These are phyloP conservation scores for Trypethelium eluteriae DNA, from an alignment of 495 filamentous ascomycete genomes.

Conservation along the genomic window DNA sequence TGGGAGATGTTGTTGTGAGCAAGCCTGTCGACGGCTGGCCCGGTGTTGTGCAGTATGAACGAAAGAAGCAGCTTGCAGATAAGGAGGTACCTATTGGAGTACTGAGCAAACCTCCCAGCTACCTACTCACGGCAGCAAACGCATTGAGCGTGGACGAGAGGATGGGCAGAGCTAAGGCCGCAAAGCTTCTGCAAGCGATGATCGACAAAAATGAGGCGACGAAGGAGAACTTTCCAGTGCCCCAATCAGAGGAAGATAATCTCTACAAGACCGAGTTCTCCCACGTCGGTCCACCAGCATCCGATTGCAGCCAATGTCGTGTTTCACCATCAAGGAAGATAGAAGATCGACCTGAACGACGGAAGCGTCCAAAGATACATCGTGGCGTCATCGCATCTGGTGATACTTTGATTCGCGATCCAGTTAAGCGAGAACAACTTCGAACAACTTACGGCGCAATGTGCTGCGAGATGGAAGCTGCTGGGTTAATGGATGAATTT, in stretches of 20 bases:
- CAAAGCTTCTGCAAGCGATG: neutral
- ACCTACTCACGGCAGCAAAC: neutral
- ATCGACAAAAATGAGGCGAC: neutral
- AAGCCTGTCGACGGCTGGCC: conserved; percentile 18
- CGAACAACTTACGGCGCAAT: neutral
- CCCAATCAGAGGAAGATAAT: neutral
- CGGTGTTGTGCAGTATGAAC: neutral
- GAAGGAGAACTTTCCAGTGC: neutral
- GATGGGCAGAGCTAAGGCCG: neutral
- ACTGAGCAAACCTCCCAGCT: neutral
- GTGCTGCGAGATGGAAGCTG: conserved; percentile 22
- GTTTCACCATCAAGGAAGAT: neutral
- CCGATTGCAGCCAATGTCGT: neutral
- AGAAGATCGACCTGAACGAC: neutral
- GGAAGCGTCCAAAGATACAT: neutral
- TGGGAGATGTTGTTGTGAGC: conserved; percentile 22
- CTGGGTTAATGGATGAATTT: conserved; percentile 37
- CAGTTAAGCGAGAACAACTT: neutral
- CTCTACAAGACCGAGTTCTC: neutral
- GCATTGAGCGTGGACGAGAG: neutral
- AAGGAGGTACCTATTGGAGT: neutral
- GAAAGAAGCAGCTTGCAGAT: neutral
- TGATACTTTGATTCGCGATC: neutral
- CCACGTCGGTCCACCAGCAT: neutral
- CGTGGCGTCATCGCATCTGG: neutral